Evolutionary conservation across 805 yeast species (phyloP).

Genomic region (Metschnikowia cubensis): DNA sequence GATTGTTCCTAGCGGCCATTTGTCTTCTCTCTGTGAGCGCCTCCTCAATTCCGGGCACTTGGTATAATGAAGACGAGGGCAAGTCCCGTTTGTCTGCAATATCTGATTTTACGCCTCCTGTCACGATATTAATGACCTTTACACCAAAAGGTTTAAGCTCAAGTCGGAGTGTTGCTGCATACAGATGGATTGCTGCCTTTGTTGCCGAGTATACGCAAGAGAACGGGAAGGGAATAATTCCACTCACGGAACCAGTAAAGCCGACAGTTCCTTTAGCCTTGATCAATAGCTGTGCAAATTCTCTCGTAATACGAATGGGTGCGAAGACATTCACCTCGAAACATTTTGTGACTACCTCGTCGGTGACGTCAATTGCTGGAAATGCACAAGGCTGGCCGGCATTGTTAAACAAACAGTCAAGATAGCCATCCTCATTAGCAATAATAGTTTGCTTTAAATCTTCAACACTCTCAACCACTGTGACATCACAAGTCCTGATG

Average conservation of each 20-base stretch:
- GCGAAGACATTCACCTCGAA: conserved; percentile 69
- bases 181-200: conserved; percentile 75
- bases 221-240: conserved; percentile 65
- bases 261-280: conserved; percentile 65
- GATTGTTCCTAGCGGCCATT: conserved; percentile 57
- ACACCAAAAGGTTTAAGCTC: conserved; percentile 74
- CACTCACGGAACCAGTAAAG: conserved; percentile 73
- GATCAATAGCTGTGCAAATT: conserved; percentile 51
- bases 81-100: conserved; percentile 64
- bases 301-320: conserved; percentile 60
- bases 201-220: conserved; percentile 61
- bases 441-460: conserved; percentile 41
- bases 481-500: conserved; percentile 55
- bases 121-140: conserved; percentile 60
- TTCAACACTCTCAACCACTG: conserved; percentile 45
- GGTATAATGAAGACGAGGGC: conserved; percentile 52
- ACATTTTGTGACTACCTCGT: conserved; percentile 48
- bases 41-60: conserved; percentile 46
- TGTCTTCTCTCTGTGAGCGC: conserved; percentile 49
- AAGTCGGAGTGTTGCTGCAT: conserved; percentile 55
- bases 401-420: conserved; percentile 66
- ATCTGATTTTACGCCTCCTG: conserved; percentile 73
- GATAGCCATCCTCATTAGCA: conserved; percentile 40
- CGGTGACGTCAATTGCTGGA: conserved; percentile 64
- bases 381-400: conserved; percentile 75